A percentile compares a stretch with the other conserved stretches of the same genome.
Evolutionary conservation across 768 basidiomycete species (phyloP).

Genomic region (Rhizopogon rudus): DNA sequence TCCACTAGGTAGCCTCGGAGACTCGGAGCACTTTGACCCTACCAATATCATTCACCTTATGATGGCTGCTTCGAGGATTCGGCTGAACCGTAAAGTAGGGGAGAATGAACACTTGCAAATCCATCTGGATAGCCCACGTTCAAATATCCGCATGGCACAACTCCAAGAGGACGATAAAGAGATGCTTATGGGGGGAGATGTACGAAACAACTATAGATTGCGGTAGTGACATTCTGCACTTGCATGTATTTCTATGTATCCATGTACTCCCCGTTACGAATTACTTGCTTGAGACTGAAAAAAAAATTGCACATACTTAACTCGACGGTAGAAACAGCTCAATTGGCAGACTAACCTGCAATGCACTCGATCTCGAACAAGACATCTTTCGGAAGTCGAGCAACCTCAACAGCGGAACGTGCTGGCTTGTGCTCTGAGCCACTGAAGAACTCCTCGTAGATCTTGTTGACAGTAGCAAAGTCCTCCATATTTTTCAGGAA

Average conservation of each 20-base stretch:
- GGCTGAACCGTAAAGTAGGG: not conserved
- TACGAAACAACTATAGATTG: not conserved
- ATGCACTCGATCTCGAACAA: slow-evolving; percentile 91
- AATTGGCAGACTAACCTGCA: slow-evolving; percentile 45
- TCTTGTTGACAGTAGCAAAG: slow-evolving; percentile 74
- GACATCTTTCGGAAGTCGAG: slow-evolving; percentile 85
- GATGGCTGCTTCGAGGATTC: not conserved
- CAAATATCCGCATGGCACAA: not conserved
- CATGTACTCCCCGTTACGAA: not conserved
- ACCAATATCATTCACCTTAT: not conserved
- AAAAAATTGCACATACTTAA: too few species aligned
- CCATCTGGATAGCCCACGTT: not conserved
- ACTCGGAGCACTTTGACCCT: not conserved
- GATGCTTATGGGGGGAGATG: too few species aligned
- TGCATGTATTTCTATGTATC: not conserved
- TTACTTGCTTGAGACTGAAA: not conserved
- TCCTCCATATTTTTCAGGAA: slow-evolving; percentile 93
- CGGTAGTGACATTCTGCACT: not conserved
- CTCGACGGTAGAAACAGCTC: not conserved
- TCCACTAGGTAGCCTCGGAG: not conserved
- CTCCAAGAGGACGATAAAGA: not conserved
- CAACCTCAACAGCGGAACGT: slow-evolving; percentile 86
- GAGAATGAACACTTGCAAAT: not conserved
- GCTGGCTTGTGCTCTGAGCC: slow-evolving; percentile 76
- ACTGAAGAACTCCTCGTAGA: slow-evolving; percentile 85